A percentile compares a stretch with the other conserved stretches of the same genome.
Evolutionary conservation across 1,139 yeast genomes (phyloP).

Genomic region (Diutina ranongensis): DNA sequence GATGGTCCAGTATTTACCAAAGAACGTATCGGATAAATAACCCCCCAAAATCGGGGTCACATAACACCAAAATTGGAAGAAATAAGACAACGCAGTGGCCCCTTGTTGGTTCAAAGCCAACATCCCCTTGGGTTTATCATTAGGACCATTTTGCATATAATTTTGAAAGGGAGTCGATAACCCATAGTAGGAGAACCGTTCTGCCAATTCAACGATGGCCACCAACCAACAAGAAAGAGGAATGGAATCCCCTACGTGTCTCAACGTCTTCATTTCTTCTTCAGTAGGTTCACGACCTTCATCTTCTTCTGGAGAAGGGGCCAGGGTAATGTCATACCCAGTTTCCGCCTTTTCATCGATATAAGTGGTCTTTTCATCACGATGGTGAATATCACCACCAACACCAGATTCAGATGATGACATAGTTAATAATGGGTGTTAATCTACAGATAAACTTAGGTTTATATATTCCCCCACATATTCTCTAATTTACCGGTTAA

Average conservation of each 20-base stretch:
- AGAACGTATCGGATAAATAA: constrained; percentile 59
- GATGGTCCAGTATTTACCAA: constrained; percentile 66
- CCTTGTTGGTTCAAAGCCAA: constrained; percentile 21
- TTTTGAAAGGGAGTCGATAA: constrained; percentile 66
- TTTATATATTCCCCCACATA: too few relatives aligned
- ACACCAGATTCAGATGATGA: too few relatives aligned
- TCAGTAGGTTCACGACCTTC: constrained; percentile 19
- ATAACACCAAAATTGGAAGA: constrained; percentile 78
- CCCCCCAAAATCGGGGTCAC: constrained; percentile 74
- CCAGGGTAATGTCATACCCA: neutral
- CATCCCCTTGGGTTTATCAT: constrained; percentile 45
- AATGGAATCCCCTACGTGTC: constrained; percentile 30
- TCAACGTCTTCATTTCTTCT: constrained; percentile 26
- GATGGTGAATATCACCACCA: too few relatives aligned
- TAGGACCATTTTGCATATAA: constrained; percentile 51
- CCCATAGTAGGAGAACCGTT: constrained; percentile 70
- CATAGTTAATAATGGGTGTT: too few relatives aligned
- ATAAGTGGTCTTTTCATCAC: too few relatives aligned
- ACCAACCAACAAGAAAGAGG: constrained; percentile 51
- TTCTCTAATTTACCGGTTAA: too few relatives aligned
- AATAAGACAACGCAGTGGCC: constrained; percentile 66
- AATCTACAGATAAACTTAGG: too few relatives aligned
- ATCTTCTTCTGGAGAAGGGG: neutral
- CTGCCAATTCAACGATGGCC: constrained; percentile 70
- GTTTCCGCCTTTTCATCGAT: neutral